These are phyloP conservation scores for Neopestalotiopsis clavispora DNA, from an alignment of 2,329 filamentous ascomycete genomes.

Conservation along the genomic window DNA sequence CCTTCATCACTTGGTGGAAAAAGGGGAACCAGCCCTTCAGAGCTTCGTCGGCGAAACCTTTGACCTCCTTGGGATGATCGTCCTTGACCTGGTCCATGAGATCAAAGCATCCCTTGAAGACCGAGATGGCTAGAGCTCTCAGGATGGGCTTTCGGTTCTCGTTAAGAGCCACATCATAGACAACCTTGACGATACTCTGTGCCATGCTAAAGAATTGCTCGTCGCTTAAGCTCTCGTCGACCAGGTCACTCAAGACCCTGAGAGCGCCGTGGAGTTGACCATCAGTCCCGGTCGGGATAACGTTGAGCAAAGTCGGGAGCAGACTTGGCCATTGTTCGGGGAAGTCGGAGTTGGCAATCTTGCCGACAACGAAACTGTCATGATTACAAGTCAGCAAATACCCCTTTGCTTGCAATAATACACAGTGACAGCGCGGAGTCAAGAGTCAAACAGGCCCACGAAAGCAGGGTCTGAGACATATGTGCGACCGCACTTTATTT, in stretches of 20 bases:
- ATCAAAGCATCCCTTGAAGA: slow-evolving; percentile 92
- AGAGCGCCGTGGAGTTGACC: slow-evolving; percentile 86
- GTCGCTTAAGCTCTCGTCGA: slow-evolving; percentile 92
- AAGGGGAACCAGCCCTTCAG: slow-evolving; percentile 87
- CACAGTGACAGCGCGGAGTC: background rate
- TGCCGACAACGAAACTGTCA: slow-evolving; percentile 77
- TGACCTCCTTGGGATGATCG: slow-evolving; percentile 85
- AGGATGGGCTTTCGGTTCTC: slow-evolving; percentile 75
- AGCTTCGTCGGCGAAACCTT: slow-evolving; percentile 85
- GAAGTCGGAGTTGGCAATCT: slow-evolving; percentile 92
- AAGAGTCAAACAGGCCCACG: background rate
- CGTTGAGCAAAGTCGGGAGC: slow-evolving; percentile 77
- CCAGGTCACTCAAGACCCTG: slow-evolving; percentile 84
- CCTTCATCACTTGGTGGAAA: slow-evolving; percentile 80
- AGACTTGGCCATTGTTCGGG: slow-evolving; percentile 94
- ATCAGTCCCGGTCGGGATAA: slow-evolving; percentile 78
- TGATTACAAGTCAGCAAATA: slow-evolving; percentile 18
- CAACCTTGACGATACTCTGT: slow-evolving; percentile 79
- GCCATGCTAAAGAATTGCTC: slow-evolving; percentile 94
- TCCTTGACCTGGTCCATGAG: slow-evolving; percentile 97
- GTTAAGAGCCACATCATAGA: slow-evolving; percentile 83
- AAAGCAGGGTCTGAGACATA: background rate
- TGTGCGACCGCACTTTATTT: background rate
- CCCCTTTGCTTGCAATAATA: background rate
- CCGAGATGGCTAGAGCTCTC: slow-evolving; percentile 83